These are phyloP conservation scores for Hypoxylon sp. DNA, from an alignment of 2,329 filamentous ascomycete genomes.

Conservation along the genomic window DNA sequence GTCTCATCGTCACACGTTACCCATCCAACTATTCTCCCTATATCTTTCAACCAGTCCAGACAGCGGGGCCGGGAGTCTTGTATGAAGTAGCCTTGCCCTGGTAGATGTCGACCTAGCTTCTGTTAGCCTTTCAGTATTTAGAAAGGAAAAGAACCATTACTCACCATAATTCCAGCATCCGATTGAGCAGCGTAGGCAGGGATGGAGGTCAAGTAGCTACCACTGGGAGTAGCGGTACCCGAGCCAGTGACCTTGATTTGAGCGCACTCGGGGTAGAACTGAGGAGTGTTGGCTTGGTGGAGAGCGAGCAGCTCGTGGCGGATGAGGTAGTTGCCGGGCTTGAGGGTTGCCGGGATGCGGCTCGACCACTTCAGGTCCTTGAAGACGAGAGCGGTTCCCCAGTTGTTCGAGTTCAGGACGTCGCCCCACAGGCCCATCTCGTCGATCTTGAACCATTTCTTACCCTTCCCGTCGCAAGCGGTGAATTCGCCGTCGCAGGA, in stretches of 20 bases:
- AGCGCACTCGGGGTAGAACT: slow-evolving; percentile 71
- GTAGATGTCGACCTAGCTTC: slow-evolving; percentile 63
- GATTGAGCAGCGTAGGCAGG: slow-evolving; percentile 61
- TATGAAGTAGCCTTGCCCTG: slow-evolving; percentile 61
- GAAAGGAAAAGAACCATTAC: slow-evolving; percentile 28
- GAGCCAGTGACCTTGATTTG: slow-evolving; percentile 66
- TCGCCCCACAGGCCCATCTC: slow-evolving; percentile 65
- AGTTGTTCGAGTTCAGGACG: slow-evolving; percentile 61
- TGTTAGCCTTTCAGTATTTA: slow-evolving; percentile 26
- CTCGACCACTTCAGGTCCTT: slow-evolving; percentile 64
- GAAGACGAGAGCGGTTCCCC: slow-evolving; percentile 64
- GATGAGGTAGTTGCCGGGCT: slow-evolving; percentile 69
- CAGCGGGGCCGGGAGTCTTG: slow-evolving; percentile 63
- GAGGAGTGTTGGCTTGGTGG: slow-evolving; percentile 62
- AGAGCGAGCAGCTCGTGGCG: slow-evolving; percentile 70
- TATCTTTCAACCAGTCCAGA: slow-evolving; percentile 61
- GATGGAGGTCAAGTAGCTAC: slow-evolving; percentile 61
- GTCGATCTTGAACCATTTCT: slow-evolving; percentile 73
- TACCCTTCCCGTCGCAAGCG: slow-evolving; percentile 65
- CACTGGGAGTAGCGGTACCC: slow-evolving; percentile 61
- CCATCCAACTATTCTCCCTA: background rate
- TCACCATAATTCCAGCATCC: slow-evolving; percentile 64
- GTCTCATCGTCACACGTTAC: slow-evolving; percentile 6
- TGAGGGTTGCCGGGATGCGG: slow-evolving; percentile 64
- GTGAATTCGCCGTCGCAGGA: slow-evolving; percentile 65